Base-by-base conservation (phyloP, 352 stramenopile genomes). In the Phytophthora pseudosyringae region DNA sequence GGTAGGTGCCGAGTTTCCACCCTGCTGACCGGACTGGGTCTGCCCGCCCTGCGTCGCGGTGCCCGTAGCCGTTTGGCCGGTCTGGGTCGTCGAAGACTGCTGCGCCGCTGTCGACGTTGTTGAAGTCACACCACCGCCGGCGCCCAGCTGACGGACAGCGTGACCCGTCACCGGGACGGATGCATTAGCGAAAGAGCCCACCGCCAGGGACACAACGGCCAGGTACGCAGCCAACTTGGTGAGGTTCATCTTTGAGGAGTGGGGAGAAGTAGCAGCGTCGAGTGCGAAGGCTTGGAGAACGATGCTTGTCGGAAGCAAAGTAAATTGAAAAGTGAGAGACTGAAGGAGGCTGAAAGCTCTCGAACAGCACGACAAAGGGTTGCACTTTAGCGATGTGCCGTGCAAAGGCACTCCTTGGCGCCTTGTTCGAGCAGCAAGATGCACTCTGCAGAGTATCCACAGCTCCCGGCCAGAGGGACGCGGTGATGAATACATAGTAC, bases 171-270 rank as follows among this genome's bases (percentile, higher is more conserved):
- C 25, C 16, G 64, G 57, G 10, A 67, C 45, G 31, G 67, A 68
- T 15, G 67, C 61, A 25, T 75, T 55, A 9, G 56, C 49, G n/a
- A 75, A 33, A 10, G 67, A 57, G 45, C 46, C 43, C 36, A 71
- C 43, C 3, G 51, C 39, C 43, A 75, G 8, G 7, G 54, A 45
- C 39, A 61, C 67, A n/a, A 75, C 46, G 28, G 67, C 61, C 16
- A 75, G 67, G 61, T 68, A 65, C 12, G 67, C 61, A 54, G 56
- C 41, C 35, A 75, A 63, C 47, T 75, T 75, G 33, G 44, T 64
- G 50, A 67, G 54, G 55, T 75, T 71, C 67, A 75, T 75, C 21
- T 47, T 67, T 52, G 53, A 18, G 53, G 56, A 39, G 28, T 40
- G 29, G 18, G 33, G 38, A 40, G 46, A 31, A 29, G 61, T 64